phyloP scores from a whole-genome alignment of 1,284 basidiomycete species.

The Mycena sp. region DNA sequence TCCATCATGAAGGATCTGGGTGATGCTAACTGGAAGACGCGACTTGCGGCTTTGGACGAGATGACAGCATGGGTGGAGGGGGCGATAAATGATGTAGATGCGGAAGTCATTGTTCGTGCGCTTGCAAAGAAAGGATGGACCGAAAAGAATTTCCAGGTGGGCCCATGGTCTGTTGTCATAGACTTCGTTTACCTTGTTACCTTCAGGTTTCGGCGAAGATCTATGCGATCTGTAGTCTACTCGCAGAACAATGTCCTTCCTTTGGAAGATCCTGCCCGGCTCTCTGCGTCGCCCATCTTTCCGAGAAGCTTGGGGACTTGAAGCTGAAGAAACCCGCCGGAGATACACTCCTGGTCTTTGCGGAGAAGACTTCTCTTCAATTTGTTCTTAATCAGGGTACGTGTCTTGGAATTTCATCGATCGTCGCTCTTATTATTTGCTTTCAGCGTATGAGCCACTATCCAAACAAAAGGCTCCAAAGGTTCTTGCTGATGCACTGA shows the following conservation, averaged over 20 bases:
- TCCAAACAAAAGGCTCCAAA: conserved; percentile 97
- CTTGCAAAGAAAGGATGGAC: conserved; percentile 95
- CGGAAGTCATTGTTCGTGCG: conserved; percentile 92
- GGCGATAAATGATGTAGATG: conserved; percentile 78
- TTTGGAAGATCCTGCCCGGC: conserved; percentile 92
- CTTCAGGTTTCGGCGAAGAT: conserved; percentile 88
- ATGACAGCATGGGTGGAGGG: conserved; percentile 88
- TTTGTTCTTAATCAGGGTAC: conserved; percentile 94
- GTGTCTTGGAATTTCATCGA: conserved; percentile 37
- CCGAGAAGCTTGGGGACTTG: conserved; percentile 96
- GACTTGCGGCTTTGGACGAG: conserved; percentile 89
- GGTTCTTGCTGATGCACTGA: conserved; percentile 91
- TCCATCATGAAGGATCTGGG: conserved; percentile 80
- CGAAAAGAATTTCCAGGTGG: conserved; percentile 98
- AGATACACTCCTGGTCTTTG: conserved; percentile 85
- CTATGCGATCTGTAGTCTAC: conserved; percentile 79
- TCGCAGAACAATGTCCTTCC: conserved; percentile 84
- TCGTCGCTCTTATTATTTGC: conserved; percentile 32
- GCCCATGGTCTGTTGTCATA: conserved; percentile 37
- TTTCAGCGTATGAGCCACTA: conserved; percentile 88
- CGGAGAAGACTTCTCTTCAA: conserved; percentile 94
- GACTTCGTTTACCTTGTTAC: conserved; percentile 14
- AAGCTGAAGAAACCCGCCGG: conserved; percentile 98
- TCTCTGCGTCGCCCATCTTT: conserved; percentile 85
- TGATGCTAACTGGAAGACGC: conserved; percentile 94